These are phyloP conservation scores for Cercospora sp. DNA, from an alignment of 2,329 filamentous ascomycete genomes.

Conservation along the genomic window DNA sequence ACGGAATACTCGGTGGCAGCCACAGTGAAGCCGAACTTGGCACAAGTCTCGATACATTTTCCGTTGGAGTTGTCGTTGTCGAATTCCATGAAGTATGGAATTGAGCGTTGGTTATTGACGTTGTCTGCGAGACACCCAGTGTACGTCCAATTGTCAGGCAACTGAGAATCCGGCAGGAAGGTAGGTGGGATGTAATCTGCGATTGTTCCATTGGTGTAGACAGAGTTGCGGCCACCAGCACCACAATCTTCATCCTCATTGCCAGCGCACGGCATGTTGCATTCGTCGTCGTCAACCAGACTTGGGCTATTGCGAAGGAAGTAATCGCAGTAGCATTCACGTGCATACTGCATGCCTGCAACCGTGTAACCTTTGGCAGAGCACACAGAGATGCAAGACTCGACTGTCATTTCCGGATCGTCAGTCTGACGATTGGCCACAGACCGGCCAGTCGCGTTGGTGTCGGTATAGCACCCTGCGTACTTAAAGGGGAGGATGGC, in stretches of 20 bases:
- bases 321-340: conserved; percentile 41
- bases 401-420: conserved; percentile 27
- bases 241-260: conserved; percentile 36
- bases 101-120: conserved; percentile 26
- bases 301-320: conserved; percentile 31
- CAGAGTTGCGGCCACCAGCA: conserved; percentile 32
- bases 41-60: conserved; percentile 32
- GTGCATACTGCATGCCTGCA: conserved; percentile 38
- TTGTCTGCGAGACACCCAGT: conserved; percentile 37
- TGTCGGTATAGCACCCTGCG: conserved; percentile 35
- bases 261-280: conserved; percentile 37
- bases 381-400: conserved; percentile 36
- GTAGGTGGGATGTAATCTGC: conserved; percentile 22
- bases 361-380: conserved; percentile 36
- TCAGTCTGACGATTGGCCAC: conserved; percentile 23
- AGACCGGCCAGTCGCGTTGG: conserved; percentile 26
- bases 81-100: conserved; percentile 29
- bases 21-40: conserved; percentile 29
- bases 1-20: conserved; percentile 34
- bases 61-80: conserved; percentile 32
- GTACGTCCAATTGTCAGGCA: conserved; percentile 31
- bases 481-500: conserved; percentile 29
- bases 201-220: conserved; percentile 35
- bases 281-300: conserved; percentile 28
- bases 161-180: conserved; percentile 21